Conservation (phyloP, 805 yeast genomes). For the Metschnikowia lunata region DNA sequence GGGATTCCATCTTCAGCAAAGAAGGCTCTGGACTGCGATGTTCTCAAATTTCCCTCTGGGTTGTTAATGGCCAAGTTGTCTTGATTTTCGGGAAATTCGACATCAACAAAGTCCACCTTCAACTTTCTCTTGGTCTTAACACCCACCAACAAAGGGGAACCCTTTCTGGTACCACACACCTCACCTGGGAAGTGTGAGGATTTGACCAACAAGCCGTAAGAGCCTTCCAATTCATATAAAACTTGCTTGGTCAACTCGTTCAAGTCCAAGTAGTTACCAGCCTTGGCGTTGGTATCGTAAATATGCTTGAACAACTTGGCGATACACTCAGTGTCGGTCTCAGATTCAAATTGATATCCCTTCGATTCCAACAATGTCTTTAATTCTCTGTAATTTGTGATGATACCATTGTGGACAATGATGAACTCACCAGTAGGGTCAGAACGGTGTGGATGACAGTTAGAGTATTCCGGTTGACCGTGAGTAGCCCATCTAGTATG, state of each 20-base stretch:
- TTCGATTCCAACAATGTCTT: conserved; percentile 74
- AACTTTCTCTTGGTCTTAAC: conserved; percentile 93
- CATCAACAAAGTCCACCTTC: conserved; percentile 97
- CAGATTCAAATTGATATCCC: conserved; percentile 82
- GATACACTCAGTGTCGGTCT: conserved; percentile 96
- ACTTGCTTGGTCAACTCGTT: conserved; percentile 91
- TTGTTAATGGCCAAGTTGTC: conserved; percentile 44
- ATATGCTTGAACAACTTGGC: conserved; percentile 92
- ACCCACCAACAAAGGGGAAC: conserved; percentile 95
- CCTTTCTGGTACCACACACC: conserved; percentile 94
- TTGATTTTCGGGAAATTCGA: conserved; percentile 80
- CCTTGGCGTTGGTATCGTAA: conserved; percentile 69
- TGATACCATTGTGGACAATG: conserved; percentile 96
- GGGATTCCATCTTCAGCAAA: conserved; percentile 90
- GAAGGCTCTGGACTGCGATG: conserved; percentile 95
- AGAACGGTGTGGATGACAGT: conserved; percentile 96
- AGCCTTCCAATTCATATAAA: conserved; percentile 90
- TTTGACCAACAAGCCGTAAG: conserved; percentile 92
- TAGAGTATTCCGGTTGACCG: conserved; percentile 79
- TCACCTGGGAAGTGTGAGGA: conserved; percentile 93
- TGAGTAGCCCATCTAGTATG: conserved; percentile 99
- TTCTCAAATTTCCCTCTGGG: conserved; percentile 61
- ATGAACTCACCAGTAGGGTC: conserved; percentile 80
- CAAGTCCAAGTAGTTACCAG: conserved; percentile 79
- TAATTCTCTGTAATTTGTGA: conserved; percentile 90